phyloP scores from a whole-genome alignment of 148 eudicot species.

The Chenopodium album region DNA sequence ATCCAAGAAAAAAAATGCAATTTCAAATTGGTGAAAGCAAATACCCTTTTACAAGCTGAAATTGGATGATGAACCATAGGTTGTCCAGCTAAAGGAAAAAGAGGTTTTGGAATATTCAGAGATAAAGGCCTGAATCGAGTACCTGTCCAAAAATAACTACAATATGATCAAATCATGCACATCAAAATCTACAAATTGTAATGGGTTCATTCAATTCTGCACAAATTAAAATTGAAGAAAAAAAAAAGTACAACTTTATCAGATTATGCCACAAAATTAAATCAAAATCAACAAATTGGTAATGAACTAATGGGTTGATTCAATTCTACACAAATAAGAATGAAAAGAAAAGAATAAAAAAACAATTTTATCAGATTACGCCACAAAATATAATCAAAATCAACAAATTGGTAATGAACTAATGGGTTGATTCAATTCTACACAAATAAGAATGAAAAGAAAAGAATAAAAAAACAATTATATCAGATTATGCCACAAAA shows the following conservation, averaged over 20 bases:
- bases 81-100: constrained; percentile 93
- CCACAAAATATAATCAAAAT: no score
- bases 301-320: no score
- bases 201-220: neutral
- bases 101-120: constrained; percentile 84
- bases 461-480: no score
- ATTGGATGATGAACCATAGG: constrained; percentile 99
- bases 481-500: no score
- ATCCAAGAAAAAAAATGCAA: neutral
- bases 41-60: constrained; percentile 87
- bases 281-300: no score
- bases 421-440: no score
- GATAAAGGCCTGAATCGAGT: constrained; percentile 90
- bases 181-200: neutral
- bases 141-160: constrained; percentile 39
- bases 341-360: neutral
- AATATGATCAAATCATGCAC: neutral
- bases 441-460: neutral
- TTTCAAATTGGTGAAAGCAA: constrained; percentile 6
- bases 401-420: no score
- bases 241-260: no score
- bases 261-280: no score
- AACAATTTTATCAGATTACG: no score
- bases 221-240: neutral
- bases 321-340: no score